These are phyloP conservation scores for Talaromyces marneffei DNA, from an alignment of 2,329 filamentous ascomycete genomes.

Conservation along the genomic window DNA sequence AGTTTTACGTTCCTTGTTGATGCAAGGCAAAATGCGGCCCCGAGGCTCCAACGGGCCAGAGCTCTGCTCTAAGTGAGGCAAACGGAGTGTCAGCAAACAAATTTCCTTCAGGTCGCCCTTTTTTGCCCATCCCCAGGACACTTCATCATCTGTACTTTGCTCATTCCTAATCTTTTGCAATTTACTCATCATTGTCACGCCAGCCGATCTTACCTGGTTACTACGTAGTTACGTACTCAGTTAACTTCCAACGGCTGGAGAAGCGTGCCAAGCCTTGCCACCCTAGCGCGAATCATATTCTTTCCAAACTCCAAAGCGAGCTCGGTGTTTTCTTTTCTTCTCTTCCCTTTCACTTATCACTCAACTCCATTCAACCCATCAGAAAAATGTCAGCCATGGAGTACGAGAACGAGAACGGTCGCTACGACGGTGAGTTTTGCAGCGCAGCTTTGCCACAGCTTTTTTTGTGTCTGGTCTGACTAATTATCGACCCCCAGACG, in stretches of 20 bases:
- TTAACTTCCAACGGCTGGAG: not conserved
- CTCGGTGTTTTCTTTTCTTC: not conserved
- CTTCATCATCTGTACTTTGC: not conserved
- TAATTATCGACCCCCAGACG: slow-evolving; percentile 38
- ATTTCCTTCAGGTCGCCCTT: not conserved
- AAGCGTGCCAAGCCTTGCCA: slow-evolving; percentile 11
- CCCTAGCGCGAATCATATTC: slow-evolving; percentile 9
- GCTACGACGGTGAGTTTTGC: slow-evolving; percentile 56
- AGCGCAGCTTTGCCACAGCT: not conserved
- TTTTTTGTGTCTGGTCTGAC: not conserved
- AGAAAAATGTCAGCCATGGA: slow-evolving; percentile 49
- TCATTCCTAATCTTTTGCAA: not conserved
- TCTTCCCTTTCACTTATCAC: slow-evolving; percentile 2
- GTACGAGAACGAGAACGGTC: slow-evolving; percentile 60
- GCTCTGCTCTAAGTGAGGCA: not conserved
- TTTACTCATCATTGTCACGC: not conserved
- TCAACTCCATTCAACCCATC: slow-evolving; percentile 11
- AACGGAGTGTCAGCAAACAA: not conserved
- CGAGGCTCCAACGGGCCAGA: not conserved
- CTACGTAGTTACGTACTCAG: too few species aligned
- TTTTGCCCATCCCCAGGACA: not conserved
- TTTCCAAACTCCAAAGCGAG: not conserved
- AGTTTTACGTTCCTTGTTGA: not conserved
- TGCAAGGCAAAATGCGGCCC: not conserved
- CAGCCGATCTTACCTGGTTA: not conserved